Percentiles rank a stretch among this genome's conserved stretches.
Conservation (phyloP, 2,329 filamentous ascomycete species). For the Aspergillus clavatus region DNA sequence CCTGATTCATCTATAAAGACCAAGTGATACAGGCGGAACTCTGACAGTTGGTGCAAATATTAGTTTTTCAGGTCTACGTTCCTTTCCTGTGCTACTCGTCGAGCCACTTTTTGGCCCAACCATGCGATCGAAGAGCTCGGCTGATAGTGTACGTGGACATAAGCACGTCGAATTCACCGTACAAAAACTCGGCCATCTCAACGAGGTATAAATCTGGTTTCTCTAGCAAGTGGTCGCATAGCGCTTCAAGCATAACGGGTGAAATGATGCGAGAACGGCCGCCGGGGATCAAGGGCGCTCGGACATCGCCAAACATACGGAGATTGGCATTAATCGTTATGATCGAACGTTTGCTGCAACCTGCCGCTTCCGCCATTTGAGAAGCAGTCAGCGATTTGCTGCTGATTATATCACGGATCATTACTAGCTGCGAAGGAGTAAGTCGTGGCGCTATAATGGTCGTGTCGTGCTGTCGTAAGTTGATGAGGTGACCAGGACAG, state of each 20-base stretch:
- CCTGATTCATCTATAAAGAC: constrained; percentile 15
- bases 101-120: constrained; percentile 30
- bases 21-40: constrained; percentile 30
- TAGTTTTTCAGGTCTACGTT: constrained; percentile 32
- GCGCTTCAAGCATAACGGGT: constrained; percentile 5
- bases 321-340: constrained; percentile 12
- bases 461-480: constrained; percentile 22
- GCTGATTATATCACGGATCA: constrained; percentile 14
- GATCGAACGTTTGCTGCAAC: constrained; percentile 20
- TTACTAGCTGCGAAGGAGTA: background rate
- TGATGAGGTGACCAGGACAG: constrained; percentile 1
- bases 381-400: constrained; percentile 14
- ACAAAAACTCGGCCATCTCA: constrained; percentile 28
- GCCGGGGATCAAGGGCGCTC: constrained; percentile 6
- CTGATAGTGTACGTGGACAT: constrained; percentile 20
- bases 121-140: constrained; percentile 17
- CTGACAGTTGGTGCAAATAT: constrained; percentile 30
- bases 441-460: constrained; percentile 14
- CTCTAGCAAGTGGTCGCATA: constrained; percentile 14
- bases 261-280: constrained; percentile 4
- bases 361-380: constrained; percentile 19
- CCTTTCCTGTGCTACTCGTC: constrained; percentile 27
- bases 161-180: constrained; percentile 22
- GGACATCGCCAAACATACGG: constrained; percentile 8
- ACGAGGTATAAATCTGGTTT: constrained; percentile 27